Evolutionary conservation across 108 stramenopile genomes (phyloP).

Genomic region (Licmophora abbreviata): DNA sequence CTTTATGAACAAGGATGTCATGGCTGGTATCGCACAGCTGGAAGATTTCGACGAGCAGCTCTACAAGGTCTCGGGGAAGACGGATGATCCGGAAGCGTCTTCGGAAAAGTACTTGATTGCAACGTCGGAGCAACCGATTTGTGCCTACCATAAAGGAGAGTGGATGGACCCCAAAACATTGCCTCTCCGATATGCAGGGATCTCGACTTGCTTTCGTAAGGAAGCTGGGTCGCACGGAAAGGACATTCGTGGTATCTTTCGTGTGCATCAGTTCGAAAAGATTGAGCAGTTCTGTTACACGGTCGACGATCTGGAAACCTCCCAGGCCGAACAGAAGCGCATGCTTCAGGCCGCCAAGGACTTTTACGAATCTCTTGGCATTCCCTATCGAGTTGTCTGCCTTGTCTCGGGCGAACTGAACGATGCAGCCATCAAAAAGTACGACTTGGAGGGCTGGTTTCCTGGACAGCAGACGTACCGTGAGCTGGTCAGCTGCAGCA

Average conservation of each 20-base stretch:
- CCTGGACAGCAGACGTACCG: slow-evolving; percentile 95
- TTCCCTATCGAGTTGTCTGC: slow-evolving; percentile 97
- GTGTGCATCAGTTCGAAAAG: slow-evolving; percentile 99
- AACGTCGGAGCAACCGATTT: slow-evolving; percentile 99
- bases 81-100: slow-evolving; percentile 80
- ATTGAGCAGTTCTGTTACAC: slow-evolving; percentile 99
- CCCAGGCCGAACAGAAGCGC: slow-evolving; percentile 82
- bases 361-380: slow-evolving; percentile 91
- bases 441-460: slow-evolving; percentile 99
- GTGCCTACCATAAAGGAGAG: slow-evolving; percentile 96
- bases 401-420: slow-evolving; percentile 95
- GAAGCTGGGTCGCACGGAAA: slow-evolving; percentile 97
- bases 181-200: slow-evolving; percentile 89
- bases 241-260: slow-evolving; percentile 99
- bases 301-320: slow-evolving; percentile 88
- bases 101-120: slow-evolving; percentile 99
- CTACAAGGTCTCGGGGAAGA: slow-evolving; percentile 96
- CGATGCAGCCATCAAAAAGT: slow-evolving; percentile 99
- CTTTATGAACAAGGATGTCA: slow-evolving; percentile 99
- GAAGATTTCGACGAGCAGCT: slow-evolving; percentile 99
- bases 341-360: slow-evolving; percentile 92
- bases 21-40: slow-evolving; percentile 98
- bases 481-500: slow-evolving; percentile 97
- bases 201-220: slow-evolving; percentile 99
- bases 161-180: slow-evolving; percentile 83